A percentile compares a stretch with the other conserved stretches of the same genome.
Conservation (phyloP, 441 rosid genomes). For the Mallotus repandus region DNA sequence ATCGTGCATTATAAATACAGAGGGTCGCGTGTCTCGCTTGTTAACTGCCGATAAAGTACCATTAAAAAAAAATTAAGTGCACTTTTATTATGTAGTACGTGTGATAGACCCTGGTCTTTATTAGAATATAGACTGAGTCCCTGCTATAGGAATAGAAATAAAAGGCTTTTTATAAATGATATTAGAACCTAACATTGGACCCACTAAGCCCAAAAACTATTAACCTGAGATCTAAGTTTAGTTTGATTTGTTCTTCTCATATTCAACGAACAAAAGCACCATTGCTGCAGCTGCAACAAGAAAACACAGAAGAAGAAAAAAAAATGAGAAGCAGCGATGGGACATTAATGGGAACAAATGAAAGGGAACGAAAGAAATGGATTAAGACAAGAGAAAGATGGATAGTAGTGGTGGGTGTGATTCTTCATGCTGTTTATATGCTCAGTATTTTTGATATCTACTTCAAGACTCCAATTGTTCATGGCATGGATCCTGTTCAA, state of each 20-base stretch:
- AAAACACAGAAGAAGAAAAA: background rate
- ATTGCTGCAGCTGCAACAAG: too few relatives aligned
- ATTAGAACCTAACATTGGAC: too few relatives aligned
- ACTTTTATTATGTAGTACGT: too few relatives aligned
- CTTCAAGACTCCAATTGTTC: slow-evolving; percentile 96
- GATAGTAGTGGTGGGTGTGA: slow-evolving; percentile 80
- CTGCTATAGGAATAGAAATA: too few relatives aligned
- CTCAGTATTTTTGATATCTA: slow-evolving; percentile 93
- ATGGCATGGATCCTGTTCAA: slow-evolving; percentile 83
- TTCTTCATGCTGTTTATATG: slow-evolving; percentile 90
- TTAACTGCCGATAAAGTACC: too few relatives aligned
- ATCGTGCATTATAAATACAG: too few relatives aligned
- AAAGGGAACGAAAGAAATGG: slow-evolving; percentile 43
- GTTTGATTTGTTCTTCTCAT: background rate
- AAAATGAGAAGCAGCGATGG: slow-evolving; percentile 51
- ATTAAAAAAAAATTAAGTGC: background rate
- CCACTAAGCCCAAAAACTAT: background rate
- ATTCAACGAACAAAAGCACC: background rate
- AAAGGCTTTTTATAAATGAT: too few relatives aligned
- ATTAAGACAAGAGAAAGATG: slow-evolving; percentile 68
- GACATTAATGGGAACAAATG: slow-evolving; percentile 50
- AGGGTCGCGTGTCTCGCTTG: too few relatives aligned
- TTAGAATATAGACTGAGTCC: too few relatives aligned
- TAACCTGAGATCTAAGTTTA: background rate
- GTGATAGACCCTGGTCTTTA: too few relatives aligned